Percentiles rank a stretch among this genome's conserved stretches.
These are phyloP conservation scores for Colletotrichum spaethianum DNA, from an alignment of 2,329 filamentous ascomycete species.

Conservation along the genomic window DNA sequence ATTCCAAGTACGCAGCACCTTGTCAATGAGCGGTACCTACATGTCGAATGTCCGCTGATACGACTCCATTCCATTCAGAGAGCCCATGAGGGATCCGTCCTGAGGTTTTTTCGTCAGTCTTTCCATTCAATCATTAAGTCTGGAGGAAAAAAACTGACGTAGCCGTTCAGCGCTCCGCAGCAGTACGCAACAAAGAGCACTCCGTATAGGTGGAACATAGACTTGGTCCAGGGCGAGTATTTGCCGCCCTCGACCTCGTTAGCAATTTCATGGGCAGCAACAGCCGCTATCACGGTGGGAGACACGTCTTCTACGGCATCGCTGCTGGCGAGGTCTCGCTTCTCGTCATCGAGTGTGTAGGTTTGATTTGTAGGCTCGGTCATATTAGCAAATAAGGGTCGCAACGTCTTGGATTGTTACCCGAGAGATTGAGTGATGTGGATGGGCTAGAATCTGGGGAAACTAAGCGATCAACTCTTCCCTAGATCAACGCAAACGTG, in stretches of 20 bases:
- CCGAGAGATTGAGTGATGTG: background rate
- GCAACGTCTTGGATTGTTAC: background rate
- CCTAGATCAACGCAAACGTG: background rate
- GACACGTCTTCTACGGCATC: slow-evolving; percentile 20
- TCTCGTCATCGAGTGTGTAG: slow-evolving; percentile 8
- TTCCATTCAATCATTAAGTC: no score
- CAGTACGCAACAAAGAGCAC: slow-evolving; percentile 42
- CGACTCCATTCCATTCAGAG: slow-evolving; percentile 46
- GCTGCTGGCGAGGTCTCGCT: slow-evolving; percentile 11
- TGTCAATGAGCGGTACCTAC: background rate
- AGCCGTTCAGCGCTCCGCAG: slow-evolving; percentile 41
- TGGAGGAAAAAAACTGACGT: background rate
- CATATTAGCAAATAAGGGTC: slow-evolving; percentile 16
- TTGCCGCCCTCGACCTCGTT: slow-evolving; percentile 35
- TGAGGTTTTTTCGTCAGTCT: slow-evolving; percentile 15
- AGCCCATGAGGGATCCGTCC: slow-evolving; percentile 45
- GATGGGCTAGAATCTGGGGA: background rate
- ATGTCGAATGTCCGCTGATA: slow-evolving; percentile 43
- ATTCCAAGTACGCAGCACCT: no score
- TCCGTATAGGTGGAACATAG: slow-evolving; percentile 41
- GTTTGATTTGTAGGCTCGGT: slow-evolving; percentile 6
- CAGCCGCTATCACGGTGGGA: slow-evolving; percentile 21
- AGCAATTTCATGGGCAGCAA: slow-evolving; percentile 36
- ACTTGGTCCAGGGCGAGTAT: slow-evolving; percentile 43
- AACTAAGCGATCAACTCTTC: background rate